Evolutionary conservation across 257 asterid genomes (phyloP).

Genomic region (Solanum appendiculatum): DNA sequence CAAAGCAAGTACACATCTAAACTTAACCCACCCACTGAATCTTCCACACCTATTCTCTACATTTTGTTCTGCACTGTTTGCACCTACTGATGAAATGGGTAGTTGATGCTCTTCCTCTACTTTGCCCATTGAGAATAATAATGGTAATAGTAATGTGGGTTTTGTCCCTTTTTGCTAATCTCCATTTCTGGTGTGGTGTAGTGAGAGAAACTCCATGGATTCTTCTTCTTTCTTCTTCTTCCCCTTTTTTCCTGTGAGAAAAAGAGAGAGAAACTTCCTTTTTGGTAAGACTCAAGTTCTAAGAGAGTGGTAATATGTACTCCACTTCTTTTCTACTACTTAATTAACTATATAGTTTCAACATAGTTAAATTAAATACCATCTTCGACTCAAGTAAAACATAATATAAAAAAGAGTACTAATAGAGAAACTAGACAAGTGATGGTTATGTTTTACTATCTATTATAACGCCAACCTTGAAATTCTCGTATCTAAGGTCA

Average conservation of each 20-base stretch:
- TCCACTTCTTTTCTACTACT: neutral
- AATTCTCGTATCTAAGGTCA: no score
- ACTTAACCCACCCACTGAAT: constrained; percentile 29
- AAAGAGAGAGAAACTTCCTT: constrained; percentile 13
- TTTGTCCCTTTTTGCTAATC: constrained; percentile 14
- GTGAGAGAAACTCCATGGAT: constrained; percentile 25
- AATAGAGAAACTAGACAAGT: neutral
- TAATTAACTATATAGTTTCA: neutral
- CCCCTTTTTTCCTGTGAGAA: constrained; percentile 3
- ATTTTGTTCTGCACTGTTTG: constrained; percentile 29
- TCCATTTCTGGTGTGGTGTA: constrained; percentile 29
- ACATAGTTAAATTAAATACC: no score
- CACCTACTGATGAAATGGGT: constrained; percentile 41
- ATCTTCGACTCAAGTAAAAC: neutral
- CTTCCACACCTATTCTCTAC: constrained; percentile 26
- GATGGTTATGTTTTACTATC: neutral
- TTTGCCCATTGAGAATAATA: constrained; percentile 58
- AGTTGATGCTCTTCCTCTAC: constrained; percentile 37
- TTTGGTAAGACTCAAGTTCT: constrained; percentile 15
- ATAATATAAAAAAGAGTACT: no score
- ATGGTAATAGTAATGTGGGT: constrained; percentile 50
- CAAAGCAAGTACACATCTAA: constrained; percentile 58
- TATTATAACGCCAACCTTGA: no score
- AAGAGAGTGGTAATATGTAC: constrained; percentile 6
- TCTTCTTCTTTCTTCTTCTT: neutral